Evolutionary conservation across 2,329 filamentous ascomycete genomes (phyloP), one percentile per base, ranked within the genome.

Genomic region (Colletotrichum australisinense): DNA sequence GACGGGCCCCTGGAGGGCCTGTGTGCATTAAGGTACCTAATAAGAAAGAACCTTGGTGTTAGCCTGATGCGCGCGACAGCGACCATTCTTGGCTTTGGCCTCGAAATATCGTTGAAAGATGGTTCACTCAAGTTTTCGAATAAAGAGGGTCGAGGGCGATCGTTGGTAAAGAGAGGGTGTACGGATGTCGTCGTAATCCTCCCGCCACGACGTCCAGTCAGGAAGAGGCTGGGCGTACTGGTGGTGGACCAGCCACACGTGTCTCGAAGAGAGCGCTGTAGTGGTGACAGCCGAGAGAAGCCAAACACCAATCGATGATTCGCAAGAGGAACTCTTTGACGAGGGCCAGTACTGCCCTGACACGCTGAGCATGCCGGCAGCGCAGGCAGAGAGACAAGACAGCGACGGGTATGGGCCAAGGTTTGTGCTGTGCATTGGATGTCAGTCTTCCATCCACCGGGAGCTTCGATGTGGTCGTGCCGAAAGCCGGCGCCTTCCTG

Each of bases 181-280:
- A 65, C 52, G 53, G 67, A n/a, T 42, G 69, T 69, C 60, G 67
- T 73, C 70, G 70, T 70, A 70, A 70, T 73, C 55, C 60, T 55
- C 70, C 58, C 26, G 42, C 30, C 26, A 38, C 22, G 30, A 19
- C 46, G 26, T 35, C 70, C 60, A 69, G 53, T 69, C 30, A 59
- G 65, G 30, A 49, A 26, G 46, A 46, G 69, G 57, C 52, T 69
- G 49, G 69, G 58, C 69, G 49, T 57, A 35, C 63, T 22, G 28
- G 30, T 38, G 58, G 57, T 38, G 64, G 35, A 26, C 38, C 28
- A 55, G 35, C 24, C 57, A 65, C 42, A 60, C 30, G 55, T 60
- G 32, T 24, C 5, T 28, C 19, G 8, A 22, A 26, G 32, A 24
- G 14, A 19, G 58, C 19, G 32, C 14, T 24, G 12, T 22, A 32